Evolutionary conservation across 179 eudicot genomes (phyloP).

Genomic region (Spinacia oleracea): DNA sequence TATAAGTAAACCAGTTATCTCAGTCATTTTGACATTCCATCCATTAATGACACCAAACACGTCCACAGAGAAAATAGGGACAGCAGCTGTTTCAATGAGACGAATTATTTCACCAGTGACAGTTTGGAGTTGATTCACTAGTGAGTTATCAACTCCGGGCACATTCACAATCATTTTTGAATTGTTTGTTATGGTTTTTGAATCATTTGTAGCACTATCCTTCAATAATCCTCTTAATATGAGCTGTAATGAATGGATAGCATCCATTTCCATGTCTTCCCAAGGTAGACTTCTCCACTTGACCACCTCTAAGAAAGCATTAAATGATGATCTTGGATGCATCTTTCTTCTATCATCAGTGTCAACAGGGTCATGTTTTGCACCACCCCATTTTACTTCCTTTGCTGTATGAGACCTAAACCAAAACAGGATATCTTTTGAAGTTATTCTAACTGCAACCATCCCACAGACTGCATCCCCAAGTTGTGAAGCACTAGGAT

Average conservation of each 20-base stretch:
- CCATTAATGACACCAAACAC: slow-evolving; percentile 67
- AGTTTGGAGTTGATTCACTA: slow-evolving; percentile 54
- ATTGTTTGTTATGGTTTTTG: slow-evolving; percentile 34
- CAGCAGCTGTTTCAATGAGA: slow-evolving; percentile 79
- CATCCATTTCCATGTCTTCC: slow-evolving; percentile 96
- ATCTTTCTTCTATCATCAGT: slow-evolving; percentile 70
- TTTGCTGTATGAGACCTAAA: slow-evolving; percentile 83
- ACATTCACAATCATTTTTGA: slow-evolving; percentile 62
- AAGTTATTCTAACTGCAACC: slow-evolving; percentile 72
- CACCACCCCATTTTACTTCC: slow-evolving; percentile 91
- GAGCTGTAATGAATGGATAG: slow-evolving; percentile 76
- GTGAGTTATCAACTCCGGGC: slow-evolving; percentile 39
- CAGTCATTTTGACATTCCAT: slow-evolving; percentile 77
- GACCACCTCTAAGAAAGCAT: slow-evolving; percentile 80
- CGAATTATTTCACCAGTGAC: slow-evolving; percentile 77
- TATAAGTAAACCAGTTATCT: slow-evolving; percentile 60
- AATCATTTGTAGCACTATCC: slow-evolving; percentile 35
- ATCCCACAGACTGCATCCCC: slow-evolving; percentile 81
- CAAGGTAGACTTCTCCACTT: slow-evolving; percentile 80
- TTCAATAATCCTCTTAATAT: slow-evolving; percentile 65
- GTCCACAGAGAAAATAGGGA: slow-evolving; percentile 82
- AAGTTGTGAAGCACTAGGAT: slow-evolving; percentile 61
- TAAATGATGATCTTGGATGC: slow-evolving; percentile 89
- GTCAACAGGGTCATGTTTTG: slow-evolving; percentile 75
- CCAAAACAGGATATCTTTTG: slow-evolving; percentile 74